Conservation (phyloP, 345 rosid species). For the Sapria himalayana region DNA sequence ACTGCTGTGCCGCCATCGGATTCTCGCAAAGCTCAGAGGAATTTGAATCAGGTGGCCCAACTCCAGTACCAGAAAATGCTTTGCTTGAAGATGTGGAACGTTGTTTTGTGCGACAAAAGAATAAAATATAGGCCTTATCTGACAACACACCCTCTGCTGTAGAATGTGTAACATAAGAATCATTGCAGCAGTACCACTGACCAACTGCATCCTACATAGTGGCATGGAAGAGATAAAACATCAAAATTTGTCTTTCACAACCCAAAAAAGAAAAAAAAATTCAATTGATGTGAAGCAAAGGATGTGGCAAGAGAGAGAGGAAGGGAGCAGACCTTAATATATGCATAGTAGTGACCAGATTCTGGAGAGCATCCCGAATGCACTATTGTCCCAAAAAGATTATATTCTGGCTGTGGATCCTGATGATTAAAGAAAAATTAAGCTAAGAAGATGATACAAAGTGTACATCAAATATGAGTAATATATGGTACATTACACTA, state of each 20-base stretch:
- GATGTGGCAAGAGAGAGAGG: neutral
- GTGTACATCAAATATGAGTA: neutral
- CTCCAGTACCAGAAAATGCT: slow-evolving; percentile 28
- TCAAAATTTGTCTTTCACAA: slow-evolving; percentile 2
- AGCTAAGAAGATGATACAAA: slow-evolving; percentile 5
- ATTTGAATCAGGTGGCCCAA: slow-evolving; percentile 25
- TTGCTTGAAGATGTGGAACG: slow-evolving; percentile 26
- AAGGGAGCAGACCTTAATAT: slow-evolving; percentile 52
- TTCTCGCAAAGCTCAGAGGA: slow-evolving; percentile 28
- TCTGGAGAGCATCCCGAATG: slow-evolving; percentile 82
- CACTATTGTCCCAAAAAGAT: slow-evolving; percentile 89
- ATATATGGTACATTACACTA: no score
- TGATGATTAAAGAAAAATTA: slow-evolving; percentile 10
- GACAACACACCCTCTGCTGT: slow-evolving; percentile 74
- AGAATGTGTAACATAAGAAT: slow-evolving; percentile 51
- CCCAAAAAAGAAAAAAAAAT: slow-evolving; percentile 1
- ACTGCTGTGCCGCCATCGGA: slow-evolving; percentile 16
- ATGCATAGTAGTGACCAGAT: slow-evolving; percentile 95
- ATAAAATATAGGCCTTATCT: slow-evolving; percentile 81
- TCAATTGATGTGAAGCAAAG: neutral
- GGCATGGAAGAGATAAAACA: slow-evolving; percentile 5
- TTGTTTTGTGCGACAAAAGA: slow-evolving; percentile 60
- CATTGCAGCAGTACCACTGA: slow-evolving; percentile 92
- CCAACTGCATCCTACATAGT: slow-evolving; percentile 55
- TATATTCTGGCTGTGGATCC: slow-evolving; percentile 77